These are phyloP conservation scores for Neofusicoccum sp. DNA, from an alignment of 2,329 filamentous ascomycete species.

Conservation along the genomic window DNA sequence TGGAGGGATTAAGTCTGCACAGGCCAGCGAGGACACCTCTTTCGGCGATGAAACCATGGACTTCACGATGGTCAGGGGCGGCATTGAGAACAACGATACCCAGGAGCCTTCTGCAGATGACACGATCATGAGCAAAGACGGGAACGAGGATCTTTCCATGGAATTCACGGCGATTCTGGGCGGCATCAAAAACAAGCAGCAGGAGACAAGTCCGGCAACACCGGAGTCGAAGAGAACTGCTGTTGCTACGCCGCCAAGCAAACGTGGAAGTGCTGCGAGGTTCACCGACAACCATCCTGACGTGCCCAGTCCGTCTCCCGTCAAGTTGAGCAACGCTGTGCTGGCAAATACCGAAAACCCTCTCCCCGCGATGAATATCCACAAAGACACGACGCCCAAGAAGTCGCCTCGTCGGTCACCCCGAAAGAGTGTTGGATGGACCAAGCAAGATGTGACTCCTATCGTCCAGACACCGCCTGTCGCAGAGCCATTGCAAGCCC, in stretches of 20 bases:
- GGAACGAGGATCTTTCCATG: constrained; percentile 52
- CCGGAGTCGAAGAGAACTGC: constrained; percentile 7
- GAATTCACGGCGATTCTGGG: constrained; percentile 51
- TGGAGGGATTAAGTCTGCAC: constrained; percentile 32
- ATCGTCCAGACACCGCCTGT: constrained; percentile 25
- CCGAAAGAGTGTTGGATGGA: constrained; percentile 24
- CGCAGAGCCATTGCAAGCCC: neutral
- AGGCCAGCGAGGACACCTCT: constrained; percentile 26
- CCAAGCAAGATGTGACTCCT: constrained; percentile 21
- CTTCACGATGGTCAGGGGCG: constrained; percentile 38
- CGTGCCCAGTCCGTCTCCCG: constrained; percentile 13
- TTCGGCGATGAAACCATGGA: constrained; percentile 40
- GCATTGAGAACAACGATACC: constrained; percentile 28
- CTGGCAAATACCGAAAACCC: constrained; percentile 3
- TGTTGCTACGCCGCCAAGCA: constrained; percentile 15
- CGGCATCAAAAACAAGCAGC: constrained; percentile 35
- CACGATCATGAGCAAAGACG: constrained; percentile 22
- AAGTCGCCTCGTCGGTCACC: constrained; percentile 29
- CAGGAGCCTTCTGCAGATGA: neutral
- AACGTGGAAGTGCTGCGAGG: constrained; percentile 17
- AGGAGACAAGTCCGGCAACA: constrained; percentile 22
- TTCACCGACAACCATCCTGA: constrained; percentile 18
- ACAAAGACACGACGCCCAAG: constrained; percentile 23
- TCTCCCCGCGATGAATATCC: constrained; percentile 23
- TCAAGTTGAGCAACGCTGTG: constrained; percentile 13